Base-by-base conservation (phyloP, 371 early-diverging fungal species). In the Rhizopus sp. region DNA sequence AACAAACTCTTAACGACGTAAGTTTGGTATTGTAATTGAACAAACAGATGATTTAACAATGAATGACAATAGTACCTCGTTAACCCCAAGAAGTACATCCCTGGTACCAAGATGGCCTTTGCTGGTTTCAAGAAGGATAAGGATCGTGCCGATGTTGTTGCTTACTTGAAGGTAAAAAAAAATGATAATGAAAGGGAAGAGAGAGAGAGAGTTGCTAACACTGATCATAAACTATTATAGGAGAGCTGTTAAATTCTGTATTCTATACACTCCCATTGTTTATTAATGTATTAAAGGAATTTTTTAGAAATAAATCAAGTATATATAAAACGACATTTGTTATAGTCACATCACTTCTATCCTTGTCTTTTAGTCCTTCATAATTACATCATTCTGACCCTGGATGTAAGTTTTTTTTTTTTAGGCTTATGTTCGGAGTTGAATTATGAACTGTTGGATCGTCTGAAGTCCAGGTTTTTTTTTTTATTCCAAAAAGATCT, bases 51-150 rank as follows among this genome's bases (percentile, higher is more conserved):
- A 35, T 33, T 30, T 46, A 29, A 46, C 5, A 4, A 23, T 29
- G 0, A 7, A 42, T 34, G 4, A 15, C 5, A 9, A 8, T 41
- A 64, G 45, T 92, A 93, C 81, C 86, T 93, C 50, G 93, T 94
- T 85, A 96, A 98, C 91, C 98, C 98, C 75, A 98, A 97, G 88
- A 94, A 94, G 89, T 89, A 91, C 78, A 95, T 96, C 68, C 93
- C 92, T 48, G 95, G 94, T 69, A 93, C 98, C 77, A 95, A 95
- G 92, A 96, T 98, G 97, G 94, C 95, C 59, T 96, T 96, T 72
- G 94, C 95, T 69, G 98, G 98, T 47, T 94, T 97, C 88, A 97
- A 97, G 91, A 97, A 97, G 69, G 93, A 96, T 46, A 87, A 88
- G 83, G 90, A 91, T 57, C 86, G 91, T 65, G 83, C 85, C 68